Evolutionary conservation across 257 asterid genomes (phyloP), one percentile per base, ranked within the genome.

Genomic region (Vinca minor): DNA sequence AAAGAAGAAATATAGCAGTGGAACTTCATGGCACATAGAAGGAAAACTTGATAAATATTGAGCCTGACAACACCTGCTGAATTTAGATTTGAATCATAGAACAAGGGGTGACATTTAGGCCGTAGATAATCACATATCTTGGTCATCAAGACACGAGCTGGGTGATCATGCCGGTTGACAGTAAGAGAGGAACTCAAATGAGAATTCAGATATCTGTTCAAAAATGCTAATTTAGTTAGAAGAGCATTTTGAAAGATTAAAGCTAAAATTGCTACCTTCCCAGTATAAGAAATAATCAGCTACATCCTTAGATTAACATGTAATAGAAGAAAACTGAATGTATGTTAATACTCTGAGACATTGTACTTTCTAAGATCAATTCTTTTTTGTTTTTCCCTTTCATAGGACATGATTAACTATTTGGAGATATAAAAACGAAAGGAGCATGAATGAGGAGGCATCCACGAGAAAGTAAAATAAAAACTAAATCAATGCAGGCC

Each of bases 1-100:
- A 88, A 64, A 63, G 63, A 70, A 47, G 78, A 68, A 63, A 85
- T 59, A 54, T 88, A 78, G 59, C 84, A 85, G 42, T 85, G 63
- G 77, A 88, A 86, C 77, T 91, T 91, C 98, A 91, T 88, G 64
- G 93, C 94, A 69, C 94, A 84, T 1, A 91, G 80, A 41, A 91
- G 78, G 71, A 91, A 91, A 4, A 64, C 79, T 77, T 91, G 98
- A 64, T 88, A 88, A 47, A 88, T 88, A 53, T 91, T 91, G 62
- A 91, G 92, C 42, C 96, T 83, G 56, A 91, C 94, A 36, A 91
- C 90, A 45, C 78, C 80, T 1, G 87, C 75, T 13, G 96, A 82
- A 72, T 88, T 91, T 79, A 91, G 82, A 71, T 82, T 91, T 15
- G 88, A 79, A 69, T 88, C 96, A 15, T 84, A 91, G 79, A 91